Base-by-base conservation (phyloP, 2,329 filamentous ascomycete species). In the Dactylellina cionopaga region DNA sequence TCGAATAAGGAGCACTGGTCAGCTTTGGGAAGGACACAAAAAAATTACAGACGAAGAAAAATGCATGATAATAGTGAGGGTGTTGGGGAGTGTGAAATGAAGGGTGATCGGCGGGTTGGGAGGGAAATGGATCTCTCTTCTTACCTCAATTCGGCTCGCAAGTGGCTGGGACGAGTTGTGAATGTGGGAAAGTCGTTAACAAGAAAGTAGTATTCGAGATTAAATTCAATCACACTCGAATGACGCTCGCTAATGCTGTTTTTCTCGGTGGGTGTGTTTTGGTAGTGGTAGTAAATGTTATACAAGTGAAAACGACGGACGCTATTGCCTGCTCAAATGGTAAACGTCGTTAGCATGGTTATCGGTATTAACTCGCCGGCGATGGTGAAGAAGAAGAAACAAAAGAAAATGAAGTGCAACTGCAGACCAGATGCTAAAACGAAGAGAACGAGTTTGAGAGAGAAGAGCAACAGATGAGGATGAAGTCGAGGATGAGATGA, bases 101-200 rank as follows among this genome's bases (percentile, higher is more conserved):
- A 52, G 43, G 41, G 56, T 31, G 65, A 70, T 71, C 65, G 65
- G 63, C 65, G 37, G 35, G 10, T 5, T 10, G 35, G 33, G 33
- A 47, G 29, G 11, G 58, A 63, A 43, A 41, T 52, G 49, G 51
- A 62, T 71, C 44, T 71, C 33, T 37, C 24, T 41, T 72, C 68
- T 72, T 65, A 72, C 68, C 68, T 72, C 68, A 72, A 72, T 72
- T 55, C 35, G 68, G 44, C 68, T 65, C 68, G 59, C 59, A 52
- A n/a, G 52, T 72, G 68, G 46, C 68, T 52, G 44, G 58, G 64
- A 15, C 47, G 37, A 33, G 35, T n/a, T n/a, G n/a, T 33, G 31
- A 25, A 33, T 44, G 39, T 41, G 27, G 29, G 11, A 44, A 37
- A 41, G 33, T 37, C 37, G 55, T 43, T 10, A 58, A 52, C 51